Percentiles rank a stretch among this genome's conserved stretches.
phyloP scores from a whole-genome alignment of 169 alveolate genomes.

The Plasmodium adleri region DNA sequence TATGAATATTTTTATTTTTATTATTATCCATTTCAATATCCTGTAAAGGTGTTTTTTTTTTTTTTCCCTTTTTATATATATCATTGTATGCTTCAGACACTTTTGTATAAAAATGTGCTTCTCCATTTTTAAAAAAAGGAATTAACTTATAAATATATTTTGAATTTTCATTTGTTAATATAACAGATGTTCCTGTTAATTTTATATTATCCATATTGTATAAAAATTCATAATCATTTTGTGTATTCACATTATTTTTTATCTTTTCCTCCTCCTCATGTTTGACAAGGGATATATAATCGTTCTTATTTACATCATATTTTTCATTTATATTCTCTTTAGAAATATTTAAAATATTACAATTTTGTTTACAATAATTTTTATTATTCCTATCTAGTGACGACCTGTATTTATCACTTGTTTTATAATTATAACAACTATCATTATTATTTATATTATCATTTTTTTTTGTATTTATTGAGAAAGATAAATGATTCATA shows the following conservation, averaged over 20 bases:
- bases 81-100: slow-evolving; percentile 12
- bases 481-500: too few species aligned
- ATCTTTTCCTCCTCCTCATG: neutral
- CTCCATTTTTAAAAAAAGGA: slow-evolving; percentile 75
- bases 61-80: neutral
- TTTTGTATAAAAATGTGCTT: slow-evolving; percentile 35
- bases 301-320: neutral
- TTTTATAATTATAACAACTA: too few species aligned
- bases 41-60: neutral
- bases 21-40: neutral
- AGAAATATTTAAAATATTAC: slow-evolving; percentile 2
- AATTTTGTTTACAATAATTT: neutral
- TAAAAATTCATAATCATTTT: slow-evolving; percentile 1
- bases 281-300: neutral
- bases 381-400: neutral
- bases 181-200: slow-evolving; percentile 64
- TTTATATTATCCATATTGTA: slow-evolving; percentile 29
- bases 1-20: too few species aligned
- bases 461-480: too few species aligned
- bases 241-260: neutral
- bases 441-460: too few species aligned
- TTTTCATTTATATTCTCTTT: neutral
- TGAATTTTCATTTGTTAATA: slow-evolving; percentile 44
- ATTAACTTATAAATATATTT: slow-evolving; percentile 54
- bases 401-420: too few species aligned